Percentiles rank a stretch among this genome's conserved stretches.
These are phyloP conservation scores for Aspergillus phoenicis DNA, from an alignment of 2,329 filamentous ascomycete genomes.

Conservation along the genomic window DNA sequence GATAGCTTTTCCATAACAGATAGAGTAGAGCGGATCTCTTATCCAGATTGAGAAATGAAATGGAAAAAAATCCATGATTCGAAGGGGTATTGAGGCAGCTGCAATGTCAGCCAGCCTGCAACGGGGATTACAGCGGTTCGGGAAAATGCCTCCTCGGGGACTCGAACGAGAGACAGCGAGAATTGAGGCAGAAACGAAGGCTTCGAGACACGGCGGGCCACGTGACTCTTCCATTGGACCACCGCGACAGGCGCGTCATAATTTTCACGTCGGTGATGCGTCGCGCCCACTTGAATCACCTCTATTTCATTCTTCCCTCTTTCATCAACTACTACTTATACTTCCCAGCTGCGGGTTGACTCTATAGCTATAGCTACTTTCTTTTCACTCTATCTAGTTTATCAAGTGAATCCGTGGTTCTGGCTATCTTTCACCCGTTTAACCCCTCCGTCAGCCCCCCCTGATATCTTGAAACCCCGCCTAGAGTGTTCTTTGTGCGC, in stretches of 20 bases:
- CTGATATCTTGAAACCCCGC: neutral
- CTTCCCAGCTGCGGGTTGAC: too few species aligned
- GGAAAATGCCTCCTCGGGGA: conserved; percentile 3
- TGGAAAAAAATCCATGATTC: neutral
- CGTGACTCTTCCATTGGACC: conserved; percentile 23
- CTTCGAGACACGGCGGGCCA: neutral
- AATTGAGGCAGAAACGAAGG: neutral
- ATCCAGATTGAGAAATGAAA: neutral
- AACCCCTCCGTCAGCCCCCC: neutral
- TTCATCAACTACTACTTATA: too few species aligned
- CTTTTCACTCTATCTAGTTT: neutral
- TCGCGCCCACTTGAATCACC: neutral
- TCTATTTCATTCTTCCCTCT: neutral
- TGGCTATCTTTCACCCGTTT: neutral
- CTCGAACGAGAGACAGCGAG: conserved; percentile 18
- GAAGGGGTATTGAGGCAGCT: neutral
- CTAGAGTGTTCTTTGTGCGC: neutral
- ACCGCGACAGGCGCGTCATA: conserved; percentile 13
- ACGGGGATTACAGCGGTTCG: neutral
- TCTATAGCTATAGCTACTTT: too few species aligned
- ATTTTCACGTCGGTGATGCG: conserved; percentile 4
- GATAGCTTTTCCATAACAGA: neutral
- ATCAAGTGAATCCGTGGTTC: neutral
- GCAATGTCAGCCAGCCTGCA: too few species aligned
- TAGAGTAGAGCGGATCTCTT: neutral